Percentiles rank a stretch among this genome's conserved stretches.
phyloP scores from a whole-genome alignment of 305 asterid species.

The Fraxinus angustifolia region DNA sequence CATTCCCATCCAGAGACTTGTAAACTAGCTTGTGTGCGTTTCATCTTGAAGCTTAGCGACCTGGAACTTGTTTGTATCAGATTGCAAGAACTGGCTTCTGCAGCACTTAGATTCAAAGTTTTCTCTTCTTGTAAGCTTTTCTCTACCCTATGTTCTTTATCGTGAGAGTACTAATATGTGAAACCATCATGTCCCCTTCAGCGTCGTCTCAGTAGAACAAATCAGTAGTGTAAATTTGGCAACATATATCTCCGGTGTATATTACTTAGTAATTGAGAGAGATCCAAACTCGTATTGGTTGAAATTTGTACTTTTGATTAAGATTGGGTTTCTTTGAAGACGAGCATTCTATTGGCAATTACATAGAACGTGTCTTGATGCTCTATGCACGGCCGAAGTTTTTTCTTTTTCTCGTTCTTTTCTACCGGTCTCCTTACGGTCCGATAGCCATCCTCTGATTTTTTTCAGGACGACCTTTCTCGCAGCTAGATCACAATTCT shows the following conservation, averaged over 20 bases:
- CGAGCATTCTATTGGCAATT: background rate
- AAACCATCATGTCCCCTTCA: conserved; percentile 14
- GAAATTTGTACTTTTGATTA: background rate
- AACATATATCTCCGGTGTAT: conserved; percentile 28
- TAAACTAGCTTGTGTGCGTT: conserved; percentile 10
- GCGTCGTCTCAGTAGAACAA: conserved; percentile 23
- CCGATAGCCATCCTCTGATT: background rate
- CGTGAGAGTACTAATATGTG: conserved; percentile 21
- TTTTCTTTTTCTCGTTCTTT: background rate
- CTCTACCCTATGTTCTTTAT: conserved; percentile 16
- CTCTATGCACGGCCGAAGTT: background rate
- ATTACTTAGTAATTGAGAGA: conserved; percentile 22
- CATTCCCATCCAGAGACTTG: conserved; percentile 28
- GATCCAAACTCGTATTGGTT: background rate
- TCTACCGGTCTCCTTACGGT: background rate
- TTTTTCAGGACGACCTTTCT: background rate
- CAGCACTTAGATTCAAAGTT: background rate
- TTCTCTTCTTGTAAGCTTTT: conserved; percentile 14
- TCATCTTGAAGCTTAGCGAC: conserved; percentile 1
- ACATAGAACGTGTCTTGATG: background rate
- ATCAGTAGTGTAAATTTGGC: conserved; percentile 29
- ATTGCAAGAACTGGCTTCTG: conserved; percentile 18
- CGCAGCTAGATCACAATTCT: background rate
- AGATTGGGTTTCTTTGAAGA: background rate
- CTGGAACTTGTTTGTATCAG: conserved; percentile 15